These are phyloP conservation scores for Haberlea rhodopensis DNA, from an alignment of 257 asterid species.

Conservation along the genomic window DNA sequence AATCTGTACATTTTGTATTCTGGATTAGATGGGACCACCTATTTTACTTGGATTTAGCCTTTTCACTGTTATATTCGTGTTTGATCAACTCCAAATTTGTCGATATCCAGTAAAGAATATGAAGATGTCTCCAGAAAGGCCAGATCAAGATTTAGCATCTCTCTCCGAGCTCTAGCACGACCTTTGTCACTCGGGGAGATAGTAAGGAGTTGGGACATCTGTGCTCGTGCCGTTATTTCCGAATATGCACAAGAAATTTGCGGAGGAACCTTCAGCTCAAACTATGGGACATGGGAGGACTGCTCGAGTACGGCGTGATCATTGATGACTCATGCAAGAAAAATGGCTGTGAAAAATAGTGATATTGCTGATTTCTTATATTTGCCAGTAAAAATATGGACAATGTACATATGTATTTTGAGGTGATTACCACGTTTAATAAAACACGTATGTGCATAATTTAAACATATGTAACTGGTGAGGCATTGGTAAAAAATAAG, in stretches of 20 bases:
- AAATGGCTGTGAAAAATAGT: not conserved
- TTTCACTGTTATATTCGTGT: not conserved
- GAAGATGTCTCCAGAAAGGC: constrained; percentile 72
- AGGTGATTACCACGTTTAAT: not conserved
- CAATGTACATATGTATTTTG: not conserved
- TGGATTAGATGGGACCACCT: not conserved
- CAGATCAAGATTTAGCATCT: constrained; percentile 66
- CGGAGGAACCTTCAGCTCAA: constrained; percentile 85
- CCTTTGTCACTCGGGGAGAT: constrained; percentile 77
- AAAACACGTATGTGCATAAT: too few relatives aligned
- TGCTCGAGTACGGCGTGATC: constrained; percentile 56
- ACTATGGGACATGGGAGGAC: constrained; percentile 78
- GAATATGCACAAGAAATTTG: constrained; percentile 73
- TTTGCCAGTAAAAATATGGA: not conserved
- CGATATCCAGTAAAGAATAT: constrained; percentile 57
- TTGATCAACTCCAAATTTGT: not conserved
- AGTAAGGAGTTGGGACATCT: constrained; percentile 77
- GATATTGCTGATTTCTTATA: not conserved
- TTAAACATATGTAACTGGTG: too few relatives aligned
- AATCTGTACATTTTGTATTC: too few relatives aligned
- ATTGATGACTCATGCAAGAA: not conserved
- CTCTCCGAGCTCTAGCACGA: constrained; percentile 64
- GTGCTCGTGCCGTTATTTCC: constrained; percentile 64
- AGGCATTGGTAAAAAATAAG: too few relatives aligned
- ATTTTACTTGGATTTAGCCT: not conserved